Base-by-base conservation (phyloP, 2,329 filamentous ascomycete genomes). In the Fusarium miscanthi region DNA sequence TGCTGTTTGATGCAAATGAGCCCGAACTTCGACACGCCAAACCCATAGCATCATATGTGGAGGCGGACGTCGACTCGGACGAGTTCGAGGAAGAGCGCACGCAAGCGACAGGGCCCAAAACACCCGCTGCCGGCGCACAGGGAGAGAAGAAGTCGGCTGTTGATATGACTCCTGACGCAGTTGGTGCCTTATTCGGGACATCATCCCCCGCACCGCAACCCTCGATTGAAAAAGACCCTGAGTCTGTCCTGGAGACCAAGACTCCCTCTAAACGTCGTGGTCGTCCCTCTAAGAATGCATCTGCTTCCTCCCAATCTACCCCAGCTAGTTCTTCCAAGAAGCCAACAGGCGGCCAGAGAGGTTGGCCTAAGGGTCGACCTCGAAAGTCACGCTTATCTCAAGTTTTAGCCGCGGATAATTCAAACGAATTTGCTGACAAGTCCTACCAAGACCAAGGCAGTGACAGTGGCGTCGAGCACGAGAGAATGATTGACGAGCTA, bases 11-110 rank as follows among this genome's bases (percentile, higher is more conserved):
- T 49, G 82, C 83, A 4, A 84, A 88, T 23, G 81, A 86, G 37
- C 87, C 87, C 27, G 79, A 81, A 16, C 80, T 89, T 25, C 83
- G 87, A 27, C 87, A 88, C 66, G 86, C 87, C 13, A 87, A 85
- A 70, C 87, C 87, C 10, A 84, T 79, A 72, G 72, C 82, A 35
- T 88, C 87, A 3, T 89, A 89, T 59, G 79, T 85, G 6, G 87
- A 88, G 53, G 86, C 86, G 35, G 84, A 88, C 46, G 40, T 70
- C 40, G 81, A 83, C 11, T 61, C 77, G 13, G 82, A 82, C 27
- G 79, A 81, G 12, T 82, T 84, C 8, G 85, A 87, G 37, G 84
- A 84, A 21, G 80, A 85, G 16, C 82, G 85, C 40, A 71, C 79
- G n/a, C 61, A 82, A 65, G 56, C 59, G 41, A 35, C 35, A 14